Evolutionary conservation across 2,329 filamentous ascomycete species (phyloP).

Genomic region (Botrytis cinerea): DNA sequence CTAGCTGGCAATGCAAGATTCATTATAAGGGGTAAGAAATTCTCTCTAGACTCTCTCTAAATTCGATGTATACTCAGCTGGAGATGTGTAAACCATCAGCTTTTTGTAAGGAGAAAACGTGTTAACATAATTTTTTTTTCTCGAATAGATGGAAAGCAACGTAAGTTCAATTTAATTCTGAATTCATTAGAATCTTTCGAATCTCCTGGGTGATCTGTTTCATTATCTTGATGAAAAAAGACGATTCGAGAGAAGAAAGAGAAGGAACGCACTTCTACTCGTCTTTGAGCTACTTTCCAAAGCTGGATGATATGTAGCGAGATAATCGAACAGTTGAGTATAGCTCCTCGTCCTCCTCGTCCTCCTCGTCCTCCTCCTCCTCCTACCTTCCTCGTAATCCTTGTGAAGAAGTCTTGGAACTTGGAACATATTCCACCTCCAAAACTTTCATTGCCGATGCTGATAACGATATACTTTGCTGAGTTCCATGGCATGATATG

Average conservation of each 20-base stretch:
- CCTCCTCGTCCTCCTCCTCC: neutral
- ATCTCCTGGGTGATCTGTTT: neutral
- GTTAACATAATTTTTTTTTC: neutral
- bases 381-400: neutral
- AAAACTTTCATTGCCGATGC: neutral
- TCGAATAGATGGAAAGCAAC: conserved; percentile 89
- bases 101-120: conserved; percentile 1
- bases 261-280: neutral
- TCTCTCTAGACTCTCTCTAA: neutral
- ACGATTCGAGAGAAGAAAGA: too few species aligned
- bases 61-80: neutral
- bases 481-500: neutral
- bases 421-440: neutral
- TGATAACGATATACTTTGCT: neutral
- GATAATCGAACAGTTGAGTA: neutral
- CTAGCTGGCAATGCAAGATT: conserved; percentile 80
- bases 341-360: neutral
- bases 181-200: neutral
- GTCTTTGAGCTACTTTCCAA: conserved; percentile 17
- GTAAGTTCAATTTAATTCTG: conserved; percentile 53
- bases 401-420: neutral
- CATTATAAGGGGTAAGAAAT: conserved; percentile 75
- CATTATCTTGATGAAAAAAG: neutral
- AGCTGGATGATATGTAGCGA: conserved; percentile 16
- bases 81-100: neutral